Evolutionary conservation across 1,139 yeast species (phyloP), one percentile per base, ranked within the genome.

Genomic region (Saccharomyces hybrid): DNA sequence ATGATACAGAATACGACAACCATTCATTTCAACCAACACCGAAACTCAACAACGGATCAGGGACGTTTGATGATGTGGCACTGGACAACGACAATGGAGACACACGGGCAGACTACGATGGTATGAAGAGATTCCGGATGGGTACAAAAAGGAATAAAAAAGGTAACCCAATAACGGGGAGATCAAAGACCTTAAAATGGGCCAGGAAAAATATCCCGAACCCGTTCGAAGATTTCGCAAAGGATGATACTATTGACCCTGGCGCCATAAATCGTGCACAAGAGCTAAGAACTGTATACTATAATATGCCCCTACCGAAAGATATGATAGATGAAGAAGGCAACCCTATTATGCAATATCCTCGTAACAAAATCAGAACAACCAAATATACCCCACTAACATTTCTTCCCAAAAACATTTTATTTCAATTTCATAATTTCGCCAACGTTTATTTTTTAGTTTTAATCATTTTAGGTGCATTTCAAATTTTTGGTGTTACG

Each of bases 401-500:
- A 19, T 19, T 19, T 3, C 23, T 19, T 19, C 23, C 23, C 23
- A 19, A 19, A 19, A 19, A 19, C 23, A 19, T 19, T 19, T 19
- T 19, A 19, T 19, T 19, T 19, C 23, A 19, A 19, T 19, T 19
- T 19, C 23, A 19, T 19, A 19, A 19, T 19, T 19, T 19, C 23
- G 23, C 23, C 23, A 19, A 19, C 23, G 23, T 19, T 19, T 19
- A 19, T 19, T 19, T 19, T 19, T 19, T 19, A 19, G 23, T 19
- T 19, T 19, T 19, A 19, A 88, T 84, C 63, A 86, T 93, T 59
- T 75, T 93, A 62, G 96, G 97, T 56, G 88, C 86, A 11, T 89
- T 93, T 73, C 82, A 86, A 60, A 84, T 93, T 54, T 93, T 93
- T 70, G 99, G 99, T 62, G 97, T 91, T 38, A 82, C 88, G 25